Percentiles rank a stretch among this genome's conserved stretches.
phyloP scores from a whole-genome alignment of 345 rosid species.

The Sisymbrium irio region DNA sequence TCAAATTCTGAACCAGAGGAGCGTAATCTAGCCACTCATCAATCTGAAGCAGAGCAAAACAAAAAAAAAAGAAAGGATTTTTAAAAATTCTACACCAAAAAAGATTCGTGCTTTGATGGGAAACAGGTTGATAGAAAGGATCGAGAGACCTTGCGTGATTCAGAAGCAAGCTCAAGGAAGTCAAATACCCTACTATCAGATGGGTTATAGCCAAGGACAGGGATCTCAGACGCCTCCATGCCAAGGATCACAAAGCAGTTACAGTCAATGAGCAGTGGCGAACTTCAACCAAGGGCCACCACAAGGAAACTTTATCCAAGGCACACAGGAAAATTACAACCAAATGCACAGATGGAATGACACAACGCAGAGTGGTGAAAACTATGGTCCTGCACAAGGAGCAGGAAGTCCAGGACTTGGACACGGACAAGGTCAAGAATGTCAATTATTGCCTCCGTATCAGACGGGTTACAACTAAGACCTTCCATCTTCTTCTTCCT shows the following conservation, averaged over 20 bases:
- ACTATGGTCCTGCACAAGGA: slow-evolving; percentile 5
- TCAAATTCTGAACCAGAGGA: slow-evolving; percentile 77
- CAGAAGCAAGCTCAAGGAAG: slow-evolving; percentile 15
- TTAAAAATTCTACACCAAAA: background rate
- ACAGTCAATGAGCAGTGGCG: background rate
- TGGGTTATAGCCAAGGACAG: too few relatives aligned
- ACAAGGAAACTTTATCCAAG: slow-evolving; percentile 1
- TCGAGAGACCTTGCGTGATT: slow-evolving; percentile 55
- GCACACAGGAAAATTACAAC: slow-evolving; percentile 36
- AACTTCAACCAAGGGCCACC: slow-evolving; percentile 32
- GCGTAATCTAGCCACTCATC: slow-evolving; percentile 86
- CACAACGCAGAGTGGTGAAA: slow-evolving; percentile 18
- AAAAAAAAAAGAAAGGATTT: background rate
- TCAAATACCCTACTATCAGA: too few relatives aligned
- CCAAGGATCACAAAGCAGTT: too few relatives aligned
- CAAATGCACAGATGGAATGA: slow-evolving; percentile 37
- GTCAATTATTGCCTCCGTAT: slow-evolving; percentile 25
- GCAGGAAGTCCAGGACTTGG: slow-evolving; percentile 16
- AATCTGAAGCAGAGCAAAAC: slow-evolving; percentile 38
- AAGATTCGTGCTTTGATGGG: background rate
- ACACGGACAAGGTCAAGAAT: background rate
- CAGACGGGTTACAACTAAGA: slow-evolving; percentile 37
- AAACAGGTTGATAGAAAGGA: background rate
- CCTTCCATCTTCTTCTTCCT: too few relatives aligned
- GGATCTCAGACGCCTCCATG: too few relatives aligned